These are phyloP conservation scores for Macaranga tanarius DNA, from an alignment of 441 rosid species.

Conservation along the genomic window DNA sequence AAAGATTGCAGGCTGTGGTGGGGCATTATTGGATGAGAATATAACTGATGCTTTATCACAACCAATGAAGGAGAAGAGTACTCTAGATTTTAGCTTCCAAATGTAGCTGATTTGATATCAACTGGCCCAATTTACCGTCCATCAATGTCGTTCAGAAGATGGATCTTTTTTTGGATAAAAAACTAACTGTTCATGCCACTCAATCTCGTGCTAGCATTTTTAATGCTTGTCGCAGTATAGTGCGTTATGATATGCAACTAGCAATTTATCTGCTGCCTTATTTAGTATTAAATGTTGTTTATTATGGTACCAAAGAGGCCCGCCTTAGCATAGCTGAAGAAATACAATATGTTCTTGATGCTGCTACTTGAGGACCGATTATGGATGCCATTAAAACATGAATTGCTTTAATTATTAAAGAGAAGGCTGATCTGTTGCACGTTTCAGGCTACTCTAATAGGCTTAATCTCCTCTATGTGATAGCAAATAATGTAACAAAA, in stretches of 20 bases:
- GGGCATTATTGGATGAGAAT: constrained; percentile 88
- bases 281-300: constrained; percentile 87
- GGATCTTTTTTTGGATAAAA: constrained; percentile 93
- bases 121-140: constrained; percentile 86
- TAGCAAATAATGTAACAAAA: too few relatives aligned
- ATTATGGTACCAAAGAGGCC: constrained; percentile 89
- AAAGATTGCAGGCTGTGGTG: constrained; percentile 98
- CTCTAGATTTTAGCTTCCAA: constrained; percentile 97
- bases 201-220: constrained; percentile 91
- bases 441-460: too few relatives aligned
- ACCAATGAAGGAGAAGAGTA: constrained; percentile 36
- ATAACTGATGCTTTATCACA: constrained; percentile 45
- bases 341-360: constrained; percentile 84
- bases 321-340: constrained; percentile 85
- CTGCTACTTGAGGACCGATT: too few relatives aligned
- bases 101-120: constrained; percentile 69
- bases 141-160: constrained; percentile 96
- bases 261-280: constrained; percentile 92
- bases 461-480: too few relatives aligned
- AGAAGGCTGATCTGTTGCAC: too few relatives aligned
- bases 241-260: constrained; percentile 95
- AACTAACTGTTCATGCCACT: constrained; percentile 84
- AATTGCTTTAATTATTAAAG: too few relatives aligned
- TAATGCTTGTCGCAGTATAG: constrained; percentile 95
- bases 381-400: too few relatives aligned